phyloP scores from a whole-genome alignment of 2,329 filamentous ascomycete species.

The Exophiala mesophila region DNA sequence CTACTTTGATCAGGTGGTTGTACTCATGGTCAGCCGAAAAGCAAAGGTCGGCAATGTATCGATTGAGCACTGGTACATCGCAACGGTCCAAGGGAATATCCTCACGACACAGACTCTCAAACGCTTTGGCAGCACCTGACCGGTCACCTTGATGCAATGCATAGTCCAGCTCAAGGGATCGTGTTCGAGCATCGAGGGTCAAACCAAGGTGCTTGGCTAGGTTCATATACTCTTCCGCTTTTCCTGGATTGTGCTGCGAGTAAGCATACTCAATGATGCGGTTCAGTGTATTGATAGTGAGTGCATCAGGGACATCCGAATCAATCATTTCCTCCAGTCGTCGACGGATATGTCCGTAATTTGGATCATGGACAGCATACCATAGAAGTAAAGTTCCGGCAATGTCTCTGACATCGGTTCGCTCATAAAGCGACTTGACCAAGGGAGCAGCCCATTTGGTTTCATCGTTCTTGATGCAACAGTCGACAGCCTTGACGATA shows the following conservation, averaged over 20 bases:
- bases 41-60: constrained; percentile 66
- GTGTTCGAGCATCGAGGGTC: constrained; percentile 63
- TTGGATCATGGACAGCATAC: constrained; percentile 67
- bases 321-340: constrained; percentile 66
- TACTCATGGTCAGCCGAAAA: constrained; percentile 57
- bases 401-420: constrained; percentile 18
- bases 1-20: constrained; percentile 65
- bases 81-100: constrained; percentile 49
- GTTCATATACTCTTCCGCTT: constrained; percentile 68
- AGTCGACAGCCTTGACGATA: constrained; percentile 54
- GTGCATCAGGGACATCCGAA: constrained; percentile 43
- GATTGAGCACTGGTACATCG: constrained; percentile 63
- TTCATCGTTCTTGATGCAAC: constrained; percentile 57
- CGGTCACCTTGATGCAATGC: constrained; percentile 69
- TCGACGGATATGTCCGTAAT: constrained; percentile 64
- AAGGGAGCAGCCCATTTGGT: constrained; percentile 54
- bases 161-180: constrained; percentile 70
- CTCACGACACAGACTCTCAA: constrained; percentile 52
- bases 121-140: constrained; percentile 51
- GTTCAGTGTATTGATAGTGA: constrained; percentile 72
- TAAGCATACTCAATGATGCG: constrained; percentile 67
- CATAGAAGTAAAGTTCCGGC: constrained; percentile 66
- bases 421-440: constrained; percentile 11
- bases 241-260: constrained; percentile 62
- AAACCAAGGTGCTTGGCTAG: constrained; percentile 64